Base-by-base conservation (phyloP, 2,329 filamentous ascomycete genomes). In the Penicillium sp. region DNA sequence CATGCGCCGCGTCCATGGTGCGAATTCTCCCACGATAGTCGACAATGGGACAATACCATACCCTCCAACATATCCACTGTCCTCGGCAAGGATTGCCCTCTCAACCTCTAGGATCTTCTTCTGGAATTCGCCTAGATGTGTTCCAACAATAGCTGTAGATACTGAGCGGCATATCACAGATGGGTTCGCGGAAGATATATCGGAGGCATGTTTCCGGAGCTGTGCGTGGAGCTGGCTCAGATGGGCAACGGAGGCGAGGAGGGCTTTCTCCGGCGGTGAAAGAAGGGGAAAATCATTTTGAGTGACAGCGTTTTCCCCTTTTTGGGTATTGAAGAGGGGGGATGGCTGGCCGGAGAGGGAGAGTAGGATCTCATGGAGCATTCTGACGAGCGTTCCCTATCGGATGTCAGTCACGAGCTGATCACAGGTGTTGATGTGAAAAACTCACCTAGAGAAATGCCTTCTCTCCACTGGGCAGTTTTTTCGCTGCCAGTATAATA, bases 311-410 rank as follows among this genome's bases (percentile, higher is more conserved):
- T 74, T 69, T 77, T 71, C 61, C 77, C 78, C 67, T 65, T 79
- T 74, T 66, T 75, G 69, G 65, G 75, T 61, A 72, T 84, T 83
- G 78, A 97, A 89, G 70, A 97, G 84, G 64, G 91, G 88, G 62
- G 93, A 97, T 61, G 90, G 88, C 77, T 97, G 90, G 64, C 94
- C 93, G 68, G 92, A 95, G 75, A 97, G 87, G 74, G 92, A 93
- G 75, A 99, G 88, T 75, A 97, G 86, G 78, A 99, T 91, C 82
- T 99, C 94, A 84, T 97, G 94, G 74, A 99, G 89, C 94, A 99
- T 99, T 64, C 67, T 76, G 71, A 56, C 52, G 60, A 57, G 26
- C 51, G 37, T 44, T 55, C 47, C 38, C 53, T 55, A 45, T 55
- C 11, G 33, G 19, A 25, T 38, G 11, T 51, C 19, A 55, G 25